Base-by-base conservation (phyloP, 805 yeast genomes). In the Hanseniaspora lachancei region DNA sequence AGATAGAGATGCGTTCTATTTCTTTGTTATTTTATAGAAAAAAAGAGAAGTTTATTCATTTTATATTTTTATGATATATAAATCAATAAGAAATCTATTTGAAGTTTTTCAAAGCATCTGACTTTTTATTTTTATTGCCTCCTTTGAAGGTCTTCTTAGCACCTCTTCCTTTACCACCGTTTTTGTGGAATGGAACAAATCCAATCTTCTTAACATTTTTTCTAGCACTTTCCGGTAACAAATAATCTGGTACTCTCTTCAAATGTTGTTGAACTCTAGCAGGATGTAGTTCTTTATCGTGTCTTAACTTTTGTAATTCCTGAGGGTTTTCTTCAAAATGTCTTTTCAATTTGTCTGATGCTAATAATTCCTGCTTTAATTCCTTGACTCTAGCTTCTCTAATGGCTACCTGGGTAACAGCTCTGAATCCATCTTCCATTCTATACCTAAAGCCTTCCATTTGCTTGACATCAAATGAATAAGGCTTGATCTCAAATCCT, bases 291-390 rank as follows among this genome's bases (percentile, higher is more conserved):
- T 86, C 95, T 63, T 83, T 86, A 67, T 93, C 98, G 65, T 93
- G 98, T 66, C 96, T 84, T 66, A 93, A 77, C 54, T 85, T 80
- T 21, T 81, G 80, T 63, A 93, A 76, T 70, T 93, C 98, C 65
- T 87, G 95, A 8, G 98, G 98, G 66, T 93, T 93, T 66, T 93
- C 97, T 68, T 91, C 96, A 67, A 93, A 93, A 70, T 88, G 95
- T 65, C 96, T 78, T 70, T 89, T 88, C 66, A 93, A 77, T 66
- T 87, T 89, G 57, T 88, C 96, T 62, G 95, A 86, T 46, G 91
- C 80, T 59, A 93, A 73, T 67, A 93, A 74, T 69, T 93, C 97
- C 61, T 82, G 78, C 68, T 86, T 86, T 68, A 91, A 76, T 66
- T 93, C 98, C 67, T 81, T 85, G 57, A 89, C 77, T 64, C 97